Conservation (phyloP, 2,329 filamentous ascomycete species). For the Cryphonectria carpinicola region DNA sequence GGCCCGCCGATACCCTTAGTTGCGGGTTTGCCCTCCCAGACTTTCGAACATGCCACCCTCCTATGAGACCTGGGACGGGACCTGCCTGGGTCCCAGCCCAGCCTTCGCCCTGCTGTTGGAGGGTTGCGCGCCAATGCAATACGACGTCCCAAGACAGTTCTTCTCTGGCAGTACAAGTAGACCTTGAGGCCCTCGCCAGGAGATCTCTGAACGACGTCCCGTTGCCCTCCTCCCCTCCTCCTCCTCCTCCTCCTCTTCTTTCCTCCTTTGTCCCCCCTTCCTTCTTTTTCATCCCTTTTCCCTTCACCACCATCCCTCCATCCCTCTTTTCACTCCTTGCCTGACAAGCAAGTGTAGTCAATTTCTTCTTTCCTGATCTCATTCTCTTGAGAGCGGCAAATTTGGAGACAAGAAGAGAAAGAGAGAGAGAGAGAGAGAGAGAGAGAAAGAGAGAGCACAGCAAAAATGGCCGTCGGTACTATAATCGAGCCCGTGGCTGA, state of each 20-base stretch:
- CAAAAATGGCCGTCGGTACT: constrained; percentile 21
- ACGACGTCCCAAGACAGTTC: not conserved
- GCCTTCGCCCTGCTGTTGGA: not conserved
- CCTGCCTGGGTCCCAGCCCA: too few species aligned
- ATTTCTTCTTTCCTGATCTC: too few species aligned
- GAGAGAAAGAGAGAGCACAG: not conserved
- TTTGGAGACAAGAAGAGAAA: not conserved
- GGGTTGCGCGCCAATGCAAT: not conserved
- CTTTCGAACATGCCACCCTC: not conserved
- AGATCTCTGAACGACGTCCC: not conserved
- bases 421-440: not conserved
- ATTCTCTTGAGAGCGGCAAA: too few species aligned
- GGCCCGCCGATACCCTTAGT: not conserved
- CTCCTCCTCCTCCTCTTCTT: not conserved
- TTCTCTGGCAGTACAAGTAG: constrained; percentile 4
- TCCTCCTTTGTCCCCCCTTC: not conserved
- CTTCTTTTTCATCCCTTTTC: not conserved
- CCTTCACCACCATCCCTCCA: not conserved
- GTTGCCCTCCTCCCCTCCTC: not conserved
- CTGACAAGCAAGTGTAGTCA: constrained; percentile 7
- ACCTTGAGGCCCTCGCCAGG: constrained; percentile 3
- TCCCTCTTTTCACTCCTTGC: not conserved
- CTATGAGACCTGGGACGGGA: not conserved
- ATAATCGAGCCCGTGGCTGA: constrained; percentile 21
- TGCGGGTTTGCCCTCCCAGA: not conserved